phyloP scores from a whole-genome alignment of 495 filamentous ascomycete species.

The Glarea lozoyensis region DNA sequence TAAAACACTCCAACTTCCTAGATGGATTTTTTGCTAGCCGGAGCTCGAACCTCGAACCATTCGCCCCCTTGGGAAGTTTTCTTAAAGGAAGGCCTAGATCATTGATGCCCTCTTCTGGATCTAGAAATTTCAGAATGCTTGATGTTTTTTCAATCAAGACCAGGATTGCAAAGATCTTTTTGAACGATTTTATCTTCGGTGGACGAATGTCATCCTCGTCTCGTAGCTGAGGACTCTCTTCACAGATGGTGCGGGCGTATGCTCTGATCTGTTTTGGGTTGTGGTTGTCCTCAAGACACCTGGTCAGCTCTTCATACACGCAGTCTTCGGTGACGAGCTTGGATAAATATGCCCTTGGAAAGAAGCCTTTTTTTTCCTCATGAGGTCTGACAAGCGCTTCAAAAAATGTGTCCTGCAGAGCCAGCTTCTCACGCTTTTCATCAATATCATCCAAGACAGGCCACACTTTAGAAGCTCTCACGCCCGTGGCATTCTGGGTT shows the following conservation, averaged over 20 bases:
- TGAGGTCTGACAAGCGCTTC: not conserved
- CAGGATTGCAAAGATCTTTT: constrained; percentile 11
- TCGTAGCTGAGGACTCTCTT: not conserved
- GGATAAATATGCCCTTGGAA: not conserved
- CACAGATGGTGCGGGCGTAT: constrained; percentile 4
- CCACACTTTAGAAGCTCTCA: not conserved
- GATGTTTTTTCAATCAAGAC: constrained; percentile 4
- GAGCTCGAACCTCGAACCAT: not conserved
- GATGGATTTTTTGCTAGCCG: not conserved
- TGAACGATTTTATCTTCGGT: constrained; percentile 1
- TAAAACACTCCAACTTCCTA: not conserved
- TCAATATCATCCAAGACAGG: not conserved
- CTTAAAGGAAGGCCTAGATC: constrained; percentile 8
- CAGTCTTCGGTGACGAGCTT: not conserved
- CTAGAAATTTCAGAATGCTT: constrained; percentile 8
- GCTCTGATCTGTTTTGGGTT: not conserved
- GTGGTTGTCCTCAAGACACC: not conserved
- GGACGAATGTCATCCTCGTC: not conserved
- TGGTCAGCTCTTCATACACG: constrained; percentile 2
- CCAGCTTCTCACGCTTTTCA: not conserved
- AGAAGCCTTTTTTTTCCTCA: constrained; percentile 9
- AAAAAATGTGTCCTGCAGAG: constrained; percentile 5
- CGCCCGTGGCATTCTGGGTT: not conserved
- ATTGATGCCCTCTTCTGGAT: constrained; percentile 5
- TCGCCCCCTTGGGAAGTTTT: not conserved